Conservation (phyloP, 768 basidiomycete species). For the Hemileccinum rubropunctum region DNA sequence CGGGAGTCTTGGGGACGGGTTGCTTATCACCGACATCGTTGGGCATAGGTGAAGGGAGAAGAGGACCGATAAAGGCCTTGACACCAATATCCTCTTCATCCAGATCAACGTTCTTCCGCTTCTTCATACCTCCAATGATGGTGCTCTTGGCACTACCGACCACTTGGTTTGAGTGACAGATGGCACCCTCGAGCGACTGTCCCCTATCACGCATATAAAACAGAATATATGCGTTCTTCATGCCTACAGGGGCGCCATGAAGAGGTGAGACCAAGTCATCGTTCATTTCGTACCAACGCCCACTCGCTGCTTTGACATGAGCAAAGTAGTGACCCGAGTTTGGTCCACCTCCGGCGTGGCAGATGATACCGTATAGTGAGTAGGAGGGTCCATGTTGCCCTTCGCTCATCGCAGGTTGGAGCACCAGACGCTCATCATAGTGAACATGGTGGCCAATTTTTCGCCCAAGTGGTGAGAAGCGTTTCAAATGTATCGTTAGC, state of each 20-base stretch:
- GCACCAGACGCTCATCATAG: slow-evolving; percentile 73
- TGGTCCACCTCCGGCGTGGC: slow-evolving; percentile 88
- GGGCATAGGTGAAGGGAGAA: slow-evolving; percentile 49
- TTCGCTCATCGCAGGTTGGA: slow-evolving; percentile 82
- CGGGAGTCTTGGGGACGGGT: slow-evolving; percentile 11
- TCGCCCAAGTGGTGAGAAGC: slow-evolving; percentile 87
- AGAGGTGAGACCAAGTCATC: slow-evolving; percentile 68
- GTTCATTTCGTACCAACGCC: slow-evolving; percentile 91
- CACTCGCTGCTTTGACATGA: slow-evolving; percentile 66
- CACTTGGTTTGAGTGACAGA: slow-evolving; percentile 30
- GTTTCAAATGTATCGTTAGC: slow-evolving; percentile 91
- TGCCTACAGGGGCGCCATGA: slow-evolving; percentile 46
- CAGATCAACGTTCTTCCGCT: slow-evolving; percentile 44
- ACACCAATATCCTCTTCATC: slow-evolving; percentile 48
- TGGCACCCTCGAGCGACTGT: slow-evolving; percentile 64
- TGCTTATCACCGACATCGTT: slow-evolving; percentile 15
- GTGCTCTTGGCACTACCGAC: slow-evolving; percentile 29
- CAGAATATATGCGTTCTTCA: slow-evolving; percentile 87
- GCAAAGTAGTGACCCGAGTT: slow-evolving; percentile 97
- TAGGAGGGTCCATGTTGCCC: slow-evolving; percentile 76
- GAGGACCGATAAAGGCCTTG: slow-evolving; percentile 65
- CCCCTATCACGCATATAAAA: slow-evolving; percentile 88
- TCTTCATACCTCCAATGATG: slow-evolving; percentile 48
- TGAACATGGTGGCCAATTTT: slow-evolving; percentile 77
- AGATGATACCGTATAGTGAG: slow-evolving; percentile 87